Evolutionary conservation across 768 basidiomycete species (phyloP), one percentile per base, ranked within the genome.

Genomic region (Phylloporus rhodoxanthus): DNA sequence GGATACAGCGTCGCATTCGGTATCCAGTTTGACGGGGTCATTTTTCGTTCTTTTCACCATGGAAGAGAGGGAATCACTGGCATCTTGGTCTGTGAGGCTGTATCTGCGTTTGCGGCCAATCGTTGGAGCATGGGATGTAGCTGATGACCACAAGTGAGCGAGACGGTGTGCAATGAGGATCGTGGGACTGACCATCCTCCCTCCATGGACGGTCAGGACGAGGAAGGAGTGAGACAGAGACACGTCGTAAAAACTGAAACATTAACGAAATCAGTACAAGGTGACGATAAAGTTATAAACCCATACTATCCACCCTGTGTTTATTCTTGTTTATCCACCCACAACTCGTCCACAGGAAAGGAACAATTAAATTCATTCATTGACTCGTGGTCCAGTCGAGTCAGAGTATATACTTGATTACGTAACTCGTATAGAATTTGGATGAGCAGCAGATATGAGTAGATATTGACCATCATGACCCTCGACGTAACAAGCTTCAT

Each of bases 401-500:
- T 44, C 43, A 44, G 3, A 6, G 3, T 5, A 34, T 25, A 25
- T 25, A 25, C 7, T 6, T 20, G 38, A 49, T 43, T 43, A 36
- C 42, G 28, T 43, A 48, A 48, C 47, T n/a, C 8, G 32, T 19
- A n/a, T 17, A 39, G 38, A 40, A 28, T 37, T 11, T 25, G 26
- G 26, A 37, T 26, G 42, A 20, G 29, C 26, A 11, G 15, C 14
- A n/a, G 7, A 19, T 19, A 11, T 14, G 5, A 23, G 7, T 17
- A 19, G 15, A 26, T n/a, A 40, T 14, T 8, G 15, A 40, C 17
- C 45, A 41, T 20, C 58, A 92, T 91, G 90, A 92, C 90, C 14
- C 74, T 92, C 57, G 90, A 92, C 72, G 73, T 91, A 20, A 73
- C 82, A 10, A 77, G 74, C 48, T 92, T 92, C 58, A 88, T 92